These are phyloP conservation scores for Aspergillus vadensis DNA, from an alignment of 2,329 filamentous ascomycete species.

Conservation along the genomic window DNA sequence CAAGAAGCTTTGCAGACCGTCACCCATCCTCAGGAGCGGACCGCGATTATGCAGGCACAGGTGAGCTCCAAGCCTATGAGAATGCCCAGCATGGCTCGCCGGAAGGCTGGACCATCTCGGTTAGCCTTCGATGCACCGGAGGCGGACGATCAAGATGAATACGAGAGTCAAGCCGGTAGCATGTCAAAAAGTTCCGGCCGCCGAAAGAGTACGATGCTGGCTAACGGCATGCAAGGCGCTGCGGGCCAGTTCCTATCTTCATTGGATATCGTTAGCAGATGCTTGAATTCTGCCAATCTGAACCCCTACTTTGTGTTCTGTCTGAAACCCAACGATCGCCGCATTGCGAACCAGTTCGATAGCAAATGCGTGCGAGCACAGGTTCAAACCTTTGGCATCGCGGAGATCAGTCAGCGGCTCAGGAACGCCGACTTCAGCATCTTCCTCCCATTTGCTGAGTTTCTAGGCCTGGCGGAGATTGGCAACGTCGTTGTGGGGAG, in stretches of 20 bases:
- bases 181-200: constrained; percentile 29
- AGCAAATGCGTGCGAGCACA: constrained; percentile 97
- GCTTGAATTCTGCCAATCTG: constrained; percentile 75
- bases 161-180: constrained; percentile 37
- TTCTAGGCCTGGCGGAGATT: constrained; percentile 81
- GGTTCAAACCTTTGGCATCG: constrained; percentile 92
- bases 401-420: constrained; percentile 91
- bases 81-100: constrained; percentile 86
- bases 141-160: constrained; percentile 44
- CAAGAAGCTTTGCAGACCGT: constrained; percentile 92
- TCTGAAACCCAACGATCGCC: constrained; percentile 92
- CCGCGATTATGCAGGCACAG: constrained; percentile 90
- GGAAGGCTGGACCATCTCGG: constrained; percentile 63
- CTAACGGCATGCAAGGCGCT: constrained; percentile 70
- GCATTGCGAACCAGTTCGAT: constrained; percentile 98
- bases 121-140: constrained; percentile 37
- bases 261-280: constrained; percentile 87
- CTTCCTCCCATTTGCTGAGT: constrained; percentile 94
- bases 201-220: constrained; percentile 44
- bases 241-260: constrained; percentile 89
- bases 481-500: constrained; percentile 87
- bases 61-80: constrained; percentile 94
- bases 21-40: constrained; percentile 87
- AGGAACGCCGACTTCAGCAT: constrained; percentile 93
- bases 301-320: constrained; percentile 98